These are phyloP conservation scores for Thielaviopsis euricoi DNA, from an alignment of 2,329 filamentous ascomycete genomes.

Conservation along the genomic window DNA sequence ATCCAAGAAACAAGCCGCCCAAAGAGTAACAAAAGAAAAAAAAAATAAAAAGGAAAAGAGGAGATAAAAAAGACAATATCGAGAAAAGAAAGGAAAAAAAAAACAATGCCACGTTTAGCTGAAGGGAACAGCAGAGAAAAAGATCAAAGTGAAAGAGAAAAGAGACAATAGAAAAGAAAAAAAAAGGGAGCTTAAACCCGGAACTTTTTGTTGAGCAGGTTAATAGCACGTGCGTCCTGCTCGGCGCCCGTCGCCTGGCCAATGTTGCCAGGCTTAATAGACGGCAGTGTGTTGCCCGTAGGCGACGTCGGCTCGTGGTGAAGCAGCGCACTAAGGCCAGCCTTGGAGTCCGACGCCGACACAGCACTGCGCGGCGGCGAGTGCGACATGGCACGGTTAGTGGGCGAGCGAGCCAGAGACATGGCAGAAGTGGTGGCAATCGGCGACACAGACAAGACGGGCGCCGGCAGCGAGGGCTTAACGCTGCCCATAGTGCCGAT, in stretches of 20 bases:
- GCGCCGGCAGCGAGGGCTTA: constrained; percentile 26
- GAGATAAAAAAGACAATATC: neutral
- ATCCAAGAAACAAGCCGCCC: constrained; percentile 1
- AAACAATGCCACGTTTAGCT: neutral
- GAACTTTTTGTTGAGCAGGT: constrained; percentile 47
- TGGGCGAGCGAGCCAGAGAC: constrained; percentile 19
- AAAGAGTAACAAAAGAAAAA: constrained; percentile 2
- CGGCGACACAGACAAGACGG: constrained; percentile 33
- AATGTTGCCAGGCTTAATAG: constrained; percentile 23
- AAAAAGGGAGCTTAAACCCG: constrained; percentile 17
- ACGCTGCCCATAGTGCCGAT: constrained; percentile 20
- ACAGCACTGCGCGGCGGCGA: constrained; percentile 5
- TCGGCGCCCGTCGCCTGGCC: constrained; percentile 24
- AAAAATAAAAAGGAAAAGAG: neutral
- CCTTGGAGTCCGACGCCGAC: constrained; percentile 21
- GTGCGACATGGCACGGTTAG: constrained; percentile 11
- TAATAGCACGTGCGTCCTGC: constrained; percentile 49
- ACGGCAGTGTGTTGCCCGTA: constrained; percentile 29
- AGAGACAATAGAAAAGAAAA: neutral
- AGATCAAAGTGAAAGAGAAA: neutral
- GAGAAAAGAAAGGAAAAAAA: neutral
- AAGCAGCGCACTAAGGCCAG: constrained; percentile 32
- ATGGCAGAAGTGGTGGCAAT: constrained; percentile 21
- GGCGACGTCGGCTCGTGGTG: constrained; percentile 32
- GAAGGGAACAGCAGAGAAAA: neutral